A percentile compares a stretch with the other conserved stretches of the same genome.
Evolutionary conservation across 495 filamentous ascomycete species (phyloP).

Genomic region (Peziza echinospora): DNA sequence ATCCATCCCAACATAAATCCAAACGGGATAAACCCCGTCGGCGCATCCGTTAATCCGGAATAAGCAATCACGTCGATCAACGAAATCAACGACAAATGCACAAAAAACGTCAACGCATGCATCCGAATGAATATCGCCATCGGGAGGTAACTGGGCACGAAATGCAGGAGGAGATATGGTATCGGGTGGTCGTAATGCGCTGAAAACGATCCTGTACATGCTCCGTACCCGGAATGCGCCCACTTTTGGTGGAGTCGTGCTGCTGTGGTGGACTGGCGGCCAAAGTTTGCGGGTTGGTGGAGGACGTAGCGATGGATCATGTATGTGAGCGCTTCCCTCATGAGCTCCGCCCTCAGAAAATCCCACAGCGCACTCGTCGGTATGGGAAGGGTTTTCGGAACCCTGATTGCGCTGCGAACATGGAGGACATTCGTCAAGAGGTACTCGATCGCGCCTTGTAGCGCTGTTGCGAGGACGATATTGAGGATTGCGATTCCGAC

Average conservation of each 20-base stretch:
- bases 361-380: conserved; percentile 39
- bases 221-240: conserved; percentile 40
- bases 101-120: conserved; percentile 60
- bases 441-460: conserved; percentile 38
- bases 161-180: conserved; percentile 43
- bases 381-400: conserved; percentile 36
- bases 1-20: conserved; percentile 57
- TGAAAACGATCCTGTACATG: conserved; percentile 35
- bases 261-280: conserved; percentile 9
- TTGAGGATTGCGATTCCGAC: conserved; percentile 41
- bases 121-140: conserved; percentile 36
- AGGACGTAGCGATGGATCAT: conserved; percentile 49
- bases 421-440: conserved; percentile 29
- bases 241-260: conserved; percentile 37
- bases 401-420: conserved; percentile 33
- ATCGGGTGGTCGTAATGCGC: conserved; percentile 65
- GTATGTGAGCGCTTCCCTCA: conserved; percentile 41
- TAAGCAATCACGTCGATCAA: conserved; percentile 57
- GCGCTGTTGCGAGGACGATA: conserved; percentile 31
- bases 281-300: conserved; percentile 25
- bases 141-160: conserved; percentile 54
- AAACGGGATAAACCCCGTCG: conserved; percentile 30
- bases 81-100: conserved; percentile 44
- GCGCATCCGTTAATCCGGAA: conserved; percentile 41
- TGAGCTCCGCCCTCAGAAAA: conserved; percentile 27